Evolutionary conservation across 768 basidiomycete genomes (phyloP).

Genomic region (Boletus subparvulus): DNA sequence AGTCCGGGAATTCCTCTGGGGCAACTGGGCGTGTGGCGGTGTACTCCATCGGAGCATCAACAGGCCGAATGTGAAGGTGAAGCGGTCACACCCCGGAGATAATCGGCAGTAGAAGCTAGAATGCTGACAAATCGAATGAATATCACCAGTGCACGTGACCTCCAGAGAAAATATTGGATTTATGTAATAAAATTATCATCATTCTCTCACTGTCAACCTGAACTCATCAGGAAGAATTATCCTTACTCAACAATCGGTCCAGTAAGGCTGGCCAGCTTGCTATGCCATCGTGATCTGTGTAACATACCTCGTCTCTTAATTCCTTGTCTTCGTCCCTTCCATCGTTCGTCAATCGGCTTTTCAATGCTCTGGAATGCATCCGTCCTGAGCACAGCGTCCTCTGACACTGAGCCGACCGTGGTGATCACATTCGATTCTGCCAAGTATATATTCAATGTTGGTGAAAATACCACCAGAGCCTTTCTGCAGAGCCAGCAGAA

Average conservation of each 20-base stretch:
- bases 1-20: too few species aligned
- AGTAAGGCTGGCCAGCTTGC: constrained; percentile 26
- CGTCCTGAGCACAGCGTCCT: constrained; percentile 55
- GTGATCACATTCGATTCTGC: constrained; percentile 72
- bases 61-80: too few species aligned
- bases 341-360: constrained; percentile 11
- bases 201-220: too few species aligned
- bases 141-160: background rate
- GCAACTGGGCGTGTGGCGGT: too few species aligned
- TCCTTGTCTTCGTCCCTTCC: constrained; percentile 15
- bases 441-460: constrained; percentile 86
- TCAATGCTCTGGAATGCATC: constrained; percentile 64
- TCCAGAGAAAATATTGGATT: background rate
- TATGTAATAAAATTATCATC: background rate
- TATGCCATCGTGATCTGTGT: constrained; percentile 26
- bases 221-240: background rate
- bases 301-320: constrained; percentile 18
- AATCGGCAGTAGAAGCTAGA: too few species aligned
- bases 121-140: too few species aligned
- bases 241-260: background rate
- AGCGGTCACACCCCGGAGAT: too few species aligned
- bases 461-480: constrained; percentile 76
- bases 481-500: constrained; percentile 66
- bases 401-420: constrained; percentile 81
- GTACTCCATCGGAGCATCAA: too few species aligned